Evolutionary conservation across 2,329 filamentous ascomycete species (phyloP), one percentile per base, ranked within the genome.

Genomic region (Xylaria digitata): DNA sequence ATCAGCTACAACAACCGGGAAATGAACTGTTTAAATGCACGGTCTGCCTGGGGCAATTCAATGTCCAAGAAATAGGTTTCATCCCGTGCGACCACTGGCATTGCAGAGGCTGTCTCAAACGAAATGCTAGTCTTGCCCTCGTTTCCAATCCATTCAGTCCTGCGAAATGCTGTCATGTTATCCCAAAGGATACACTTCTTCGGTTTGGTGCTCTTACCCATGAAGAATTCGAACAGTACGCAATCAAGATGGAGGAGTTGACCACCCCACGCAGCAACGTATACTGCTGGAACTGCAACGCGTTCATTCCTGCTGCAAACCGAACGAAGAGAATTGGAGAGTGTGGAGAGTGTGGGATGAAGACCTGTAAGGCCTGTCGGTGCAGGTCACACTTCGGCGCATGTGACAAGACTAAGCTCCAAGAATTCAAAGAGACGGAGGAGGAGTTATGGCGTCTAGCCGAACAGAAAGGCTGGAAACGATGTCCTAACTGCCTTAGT

Each of bases 361-460:
- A 66, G 9, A 73, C 71, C 1, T 74, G 72, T 55, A 70, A 55
- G 26, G 6, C 21, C 2, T 73, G 71, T 26, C 46, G 7, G 1
- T 54, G n/a, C 21, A 74, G 73, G 46, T 71, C 73, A 1, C 73
- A 75, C 53, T 72, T 64, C 21, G 70, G 66, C 1, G 1, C 48
- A 19, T 75, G 73, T 61, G 48, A 75, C 42, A 7, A 49, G 43
- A 34, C 23, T 1, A 52, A 45, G 26, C 23, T 71, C 5, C 13
- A 63, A 8, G 58, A 67, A 11, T 15, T 9, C 1, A 37, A 3
- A 5, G 21, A 37, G 2, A 21, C 11, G 26, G 66, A 69, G 5
- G 64, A 71, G 0, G 8, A 17, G 0, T 2, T 73, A 11, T n/a
- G 49, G 11, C 17, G 32, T 2, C 52, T 72, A 3, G 71, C 69